A percentile compares a stretch with the other conserved stretches of the same genome.
These are phyloP conservation scores for Ceratorhiza oryzae-sativae DNA, from an alignment of 1,284 basidiomycete genomes.

Conservation along the genomic window DNA sequence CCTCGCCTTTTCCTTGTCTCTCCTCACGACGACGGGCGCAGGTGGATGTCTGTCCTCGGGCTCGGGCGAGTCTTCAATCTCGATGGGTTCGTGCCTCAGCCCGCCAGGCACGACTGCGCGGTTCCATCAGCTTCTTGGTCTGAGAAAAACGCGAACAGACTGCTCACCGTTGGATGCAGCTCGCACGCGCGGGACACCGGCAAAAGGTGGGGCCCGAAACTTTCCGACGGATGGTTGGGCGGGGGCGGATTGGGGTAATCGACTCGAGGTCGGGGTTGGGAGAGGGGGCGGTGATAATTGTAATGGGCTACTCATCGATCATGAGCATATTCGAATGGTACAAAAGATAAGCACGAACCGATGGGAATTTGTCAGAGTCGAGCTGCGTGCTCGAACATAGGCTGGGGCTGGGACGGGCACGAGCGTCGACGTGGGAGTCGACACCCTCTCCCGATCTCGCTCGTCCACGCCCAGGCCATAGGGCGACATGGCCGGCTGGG, in stretches of 20 bases:
- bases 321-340: not conserved
- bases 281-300: not conserved
- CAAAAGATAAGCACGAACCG: not conserved
- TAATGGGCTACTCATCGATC: not conserved
- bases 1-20: not conserved
- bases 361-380: not conserved
- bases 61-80: slow-evolving; percentile 29
- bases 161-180: not conserved
- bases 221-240: not conserved
- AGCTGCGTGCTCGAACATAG: not conserved
- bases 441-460: not conserved
- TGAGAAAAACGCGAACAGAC: not conserved
- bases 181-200: not conserved
- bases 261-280: not conserved
- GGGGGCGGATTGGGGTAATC: not conserved
- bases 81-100: slow-evolving; percentile 6
- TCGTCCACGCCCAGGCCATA: not conserved
- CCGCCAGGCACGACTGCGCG: not conserved
- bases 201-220: not conserved
- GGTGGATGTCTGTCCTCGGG: not conserved
- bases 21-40: not conserved
- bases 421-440: slow-evolving; percentile 15
- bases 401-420: not conserved
- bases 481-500: not conserved
- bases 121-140: not conserved